Percentiles rank a stretch among this genome's conserved stretches.
Evolutionary conservation across 1,139 yeast species (phyloP).

Genomic region (Nadsonia starkeyi-henricii): DNA sequence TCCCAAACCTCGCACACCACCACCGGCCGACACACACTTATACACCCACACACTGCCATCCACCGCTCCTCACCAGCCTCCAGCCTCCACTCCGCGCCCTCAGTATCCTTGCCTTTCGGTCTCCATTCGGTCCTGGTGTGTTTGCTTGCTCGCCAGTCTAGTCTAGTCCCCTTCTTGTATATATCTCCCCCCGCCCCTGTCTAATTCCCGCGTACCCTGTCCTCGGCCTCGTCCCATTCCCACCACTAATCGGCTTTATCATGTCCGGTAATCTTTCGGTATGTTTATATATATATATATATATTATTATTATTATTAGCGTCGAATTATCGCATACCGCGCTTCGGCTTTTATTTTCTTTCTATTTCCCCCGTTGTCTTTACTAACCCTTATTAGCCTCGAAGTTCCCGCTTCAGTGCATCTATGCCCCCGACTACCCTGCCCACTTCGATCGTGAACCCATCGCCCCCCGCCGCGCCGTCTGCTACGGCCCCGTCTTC

Average conservation of each 20-base stretch:
- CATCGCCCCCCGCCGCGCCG: neutral
- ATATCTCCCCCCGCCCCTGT: neutral
- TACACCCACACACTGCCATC: too few relatives aligned
- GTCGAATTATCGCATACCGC: too few relatives aligned
- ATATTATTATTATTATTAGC: too few relatives aligned
- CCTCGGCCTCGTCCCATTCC: too few relatives aligned
- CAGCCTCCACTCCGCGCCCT: too few relatives aligned
- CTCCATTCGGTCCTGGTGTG: too few relatives aligned
- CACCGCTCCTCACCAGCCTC: too few relatives aligned
- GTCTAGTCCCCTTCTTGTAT: too few relatives aligned
- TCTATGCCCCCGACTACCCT: neutral
- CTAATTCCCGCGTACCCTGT: neutral
- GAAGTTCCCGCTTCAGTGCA: neutral
- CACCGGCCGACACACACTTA: too few relatives aligned
- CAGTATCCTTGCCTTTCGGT: too few relatives aligned
- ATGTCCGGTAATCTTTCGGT: neutral
- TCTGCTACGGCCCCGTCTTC: neutral
- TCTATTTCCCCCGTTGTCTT: neutral
- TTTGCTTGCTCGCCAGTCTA: too few relatives aligned
- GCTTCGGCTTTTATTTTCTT: neutral
- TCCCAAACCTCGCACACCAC: too few relatives aligned
- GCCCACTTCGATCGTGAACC: neutral
- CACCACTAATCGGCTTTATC: neutral
- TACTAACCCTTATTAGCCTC: neutral
- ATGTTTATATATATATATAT: neutral